These are phyloP conservation scores for Malus sylvestris DNA, from an alignment of 306 rosid genomes.

Conservation along the genomic window DNA sequence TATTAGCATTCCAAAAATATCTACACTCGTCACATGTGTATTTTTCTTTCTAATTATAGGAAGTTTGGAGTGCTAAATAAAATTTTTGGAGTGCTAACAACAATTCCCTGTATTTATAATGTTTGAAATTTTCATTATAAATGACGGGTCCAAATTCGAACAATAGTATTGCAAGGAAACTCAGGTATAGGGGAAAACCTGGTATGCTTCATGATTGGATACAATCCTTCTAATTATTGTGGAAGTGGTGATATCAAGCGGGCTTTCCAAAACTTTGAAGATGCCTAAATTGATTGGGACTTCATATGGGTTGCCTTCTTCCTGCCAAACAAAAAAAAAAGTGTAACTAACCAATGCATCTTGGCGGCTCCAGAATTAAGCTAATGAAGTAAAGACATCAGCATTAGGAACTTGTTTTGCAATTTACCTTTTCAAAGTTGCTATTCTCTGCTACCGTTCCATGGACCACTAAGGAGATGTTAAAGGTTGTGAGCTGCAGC, in stretches of 20 bases:
- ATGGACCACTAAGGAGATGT: slow-evolving; percentile 84
- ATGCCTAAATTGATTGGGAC: slow-evolving; percentile 85
- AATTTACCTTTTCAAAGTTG: slow-evolving; percentile 82
- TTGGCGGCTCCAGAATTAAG: neutral
- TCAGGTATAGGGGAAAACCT: slow-evolving; percentile 39
- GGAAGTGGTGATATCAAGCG: slow-evolving; percentile 74
- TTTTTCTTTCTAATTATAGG: too few species aligned
- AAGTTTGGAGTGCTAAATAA: too few species aligned
- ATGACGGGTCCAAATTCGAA: neutral
- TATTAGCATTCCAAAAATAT: too few species aligned
- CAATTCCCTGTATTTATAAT: neutral
- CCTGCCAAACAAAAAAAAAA: slow-evolving; percentile 34
- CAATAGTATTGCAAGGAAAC: neutral
- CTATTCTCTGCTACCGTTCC: slow-evolving; percentile 79
- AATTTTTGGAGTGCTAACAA: too few species aligned
- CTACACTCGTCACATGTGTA: too few species aligned
- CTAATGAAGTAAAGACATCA: neutral
- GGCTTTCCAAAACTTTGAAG: slow-evolving; percentile 72
- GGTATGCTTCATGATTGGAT: slow-evolving; percentile 87
- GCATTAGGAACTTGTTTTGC: neutral
- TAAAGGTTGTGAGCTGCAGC: slow-evolving; percentile 76
- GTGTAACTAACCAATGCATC: slow-evolving; percentile 13
- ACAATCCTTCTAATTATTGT: slow-evolving; percentile 87
- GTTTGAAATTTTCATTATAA: too few species aligned
- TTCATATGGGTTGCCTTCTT: slow-evolving; percentile 66